A percentile compares a stretch with the other conserved stretches of the same genome.
These are phyloP conservation scores for Ophiosphaerella herpotricha DNA, from an alignment of 2,329 filamentous ascomycete species.

Conservation along the genomic window DNA sequence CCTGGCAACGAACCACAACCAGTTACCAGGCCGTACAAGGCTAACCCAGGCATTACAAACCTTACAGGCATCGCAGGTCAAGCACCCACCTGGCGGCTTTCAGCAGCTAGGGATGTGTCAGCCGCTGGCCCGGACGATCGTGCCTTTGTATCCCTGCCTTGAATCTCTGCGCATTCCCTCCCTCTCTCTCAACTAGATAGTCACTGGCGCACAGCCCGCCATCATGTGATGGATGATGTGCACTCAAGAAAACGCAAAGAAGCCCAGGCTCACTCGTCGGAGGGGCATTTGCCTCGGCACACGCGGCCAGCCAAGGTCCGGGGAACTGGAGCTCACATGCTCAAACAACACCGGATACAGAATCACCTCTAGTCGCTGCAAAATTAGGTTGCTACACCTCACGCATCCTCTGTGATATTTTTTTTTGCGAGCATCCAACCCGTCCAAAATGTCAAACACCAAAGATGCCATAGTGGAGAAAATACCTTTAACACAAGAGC, in stretches of 20 bases:
- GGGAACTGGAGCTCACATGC: constrained; percentile 37
- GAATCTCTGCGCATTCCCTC: neutral
- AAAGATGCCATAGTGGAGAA: constrained; percentile 32
- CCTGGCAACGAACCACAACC: no score
- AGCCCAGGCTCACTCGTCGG: constrained; percentile 1
- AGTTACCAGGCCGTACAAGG: no score
- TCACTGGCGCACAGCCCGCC: neutral
- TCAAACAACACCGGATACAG: constrained; percentile 14
- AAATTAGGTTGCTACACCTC: neutral
- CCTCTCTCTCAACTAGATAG: neutral
- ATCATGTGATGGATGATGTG: neutral
- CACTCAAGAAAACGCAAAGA: constrained; percentile 2
- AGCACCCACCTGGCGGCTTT: no score
- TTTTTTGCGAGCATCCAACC: no score
- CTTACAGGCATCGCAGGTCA: neutral
- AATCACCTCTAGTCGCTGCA: constrained; percentile 5
- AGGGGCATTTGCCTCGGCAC: constrained; percentile 26
- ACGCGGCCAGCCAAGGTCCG: constrained; percentile 22
- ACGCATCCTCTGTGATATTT: constrained; percentile 1
- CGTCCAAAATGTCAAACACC: constrained; percentile 27
- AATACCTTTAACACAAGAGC: constrained; percentile 48
- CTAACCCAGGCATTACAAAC: neutral
- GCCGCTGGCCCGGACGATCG: neutral
- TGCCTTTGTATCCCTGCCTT: neutral
- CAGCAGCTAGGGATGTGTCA: no score